phyloP scores from a whole-genome alignment of 805 yeast genomes.

The Lipomyces spencermartinsiae region DNA sequence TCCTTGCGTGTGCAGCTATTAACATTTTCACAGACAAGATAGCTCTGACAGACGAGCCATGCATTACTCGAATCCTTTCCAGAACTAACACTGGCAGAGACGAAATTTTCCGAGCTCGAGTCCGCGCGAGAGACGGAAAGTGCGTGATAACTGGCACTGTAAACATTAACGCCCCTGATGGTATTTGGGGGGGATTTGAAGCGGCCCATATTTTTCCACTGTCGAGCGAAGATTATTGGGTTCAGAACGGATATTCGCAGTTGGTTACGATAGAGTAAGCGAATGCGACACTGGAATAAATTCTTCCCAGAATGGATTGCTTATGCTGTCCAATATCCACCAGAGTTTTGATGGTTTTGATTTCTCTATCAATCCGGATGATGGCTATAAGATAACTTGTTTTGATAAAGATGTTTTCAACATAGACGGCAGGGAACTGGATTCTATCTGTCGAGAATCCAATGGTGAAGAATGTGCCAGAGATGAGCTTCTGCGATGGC shows the following conservation, averaged over 20 bases:
- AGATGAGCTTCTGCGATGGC: not conserved
- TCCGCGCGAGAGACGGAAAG: not conserved
- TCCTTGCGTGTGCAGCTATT: no score
- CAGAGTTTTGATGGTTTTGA: conserved; percentile 1
- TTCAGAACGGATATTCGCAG: not conserved
- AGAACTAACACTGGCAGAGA: not conserved
- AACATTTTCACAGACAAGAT: no score
- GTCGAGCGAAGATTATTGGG: not conserved
- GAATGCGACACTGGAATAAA: not conserved
- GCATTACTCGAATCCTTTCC: not conserved
- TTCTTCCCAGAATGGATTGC: not conserved
- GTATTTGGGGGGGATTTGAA: not conserved
- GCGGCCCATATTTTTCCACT: not conserved
- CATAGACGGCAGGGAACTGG: not conserved
- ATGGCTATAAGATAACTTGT: not conserved
- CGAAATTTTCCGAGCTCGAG: not conserved
- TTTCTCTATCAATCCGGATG: no score
- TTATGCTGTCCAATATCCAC: conserved; percentile 4
- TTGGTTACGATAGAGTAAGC: no score
- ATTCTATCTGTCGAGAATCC: not conserved
- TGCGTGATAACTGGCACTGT: conserved; percentile 2
- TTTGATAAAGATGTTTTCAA: not conserved
- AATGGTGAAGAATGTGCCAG: not conserved
- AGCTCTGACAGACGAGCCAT: not conserved
- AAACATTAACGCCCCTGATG: not conserved